Evolutionary conservation across 108 stramenopile genomes (phyloP), one percentile per base, ranked within the genome.

Genomic region (Nannochloropsis oceanica): DNA sequence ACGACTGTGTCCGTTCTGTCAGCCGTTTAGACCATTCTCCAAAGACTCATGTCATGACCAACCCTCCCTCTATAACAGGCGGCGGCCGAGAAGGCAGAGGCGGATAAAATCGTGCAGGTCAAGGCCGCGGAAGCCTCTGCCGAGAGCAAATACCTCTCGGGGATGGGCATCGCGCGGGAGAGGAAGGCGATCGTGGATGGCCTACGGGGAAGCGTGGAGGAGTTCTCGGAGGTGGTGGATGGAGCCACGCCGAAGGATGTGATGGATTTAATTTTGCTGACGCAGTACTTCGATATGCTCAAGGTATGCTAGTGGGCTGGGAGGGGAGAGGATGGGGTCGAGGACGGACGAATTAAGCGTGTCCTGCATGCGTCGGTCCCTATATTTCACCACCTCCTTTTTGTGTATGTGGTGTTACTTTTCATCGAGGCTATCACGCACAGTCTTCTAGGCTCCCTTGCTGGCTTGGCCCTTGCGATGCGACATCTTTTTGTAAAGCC

Each of bases 131-230:
- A 97, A 85, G 98, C 98, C 8, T 96, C 97, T 80, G 84, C 86
- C 11, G 90, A 90, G 91, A 93, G 95, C 20, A 96, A 96, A 90
- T 97, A 96, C 85, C 87, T 98, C 86, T 91, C 90, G 79, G 98
- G 98, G 34, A 95, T 98, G 44, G 98, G 98, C 88, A 96, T 98
- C 13, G 95, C 97, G 42, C 95, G 96, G 43, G 96, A 97, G 90
- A 89, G 97, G 22, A 96, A 95, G 91, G 97, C 97, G 10, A 98
- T 98, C 89, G 96, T 98, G 13, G 97, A 97, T 85, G 96, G 95
- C 79, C 88, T 96, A 84, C 90, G 92, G 44, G 89, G 92, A n/a
- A 92, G 89, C 22, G 94, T 95, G 82, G 91, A 93, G 27, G 94
- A 95, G 81, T 97, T 97, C 92, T 90, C 89, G 46, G 90, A 87